Evolutionary conservation across 768 basidiomycete genomes (phyloP), one percentile per base, ranked within the genome.

Genomic region (Clitopilus passeckerianus): DNA sequence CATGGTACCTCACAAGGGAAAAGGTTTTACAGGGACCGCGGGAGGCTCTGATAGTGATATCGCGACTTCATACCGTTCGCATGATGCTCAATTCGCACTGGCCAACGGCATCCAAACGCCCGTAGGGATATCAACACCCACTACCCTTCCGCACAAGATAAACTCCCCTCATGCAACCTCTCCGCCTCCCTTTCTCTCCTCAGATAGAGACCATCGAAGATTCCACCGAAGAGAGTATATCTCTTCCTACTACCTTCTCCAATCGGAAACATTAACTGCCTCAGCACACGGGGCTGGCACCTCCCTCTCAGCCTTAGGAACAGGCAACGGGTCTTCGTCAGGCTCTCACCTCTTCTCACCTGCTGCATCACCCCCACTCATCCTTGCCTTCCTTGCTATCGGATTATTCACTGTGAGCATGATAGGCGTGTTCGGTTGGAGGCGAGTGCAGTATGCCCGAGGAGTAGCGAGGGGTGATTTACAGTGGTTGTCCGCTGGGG

Each of bases 341-440:
- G 20, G 20, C 46, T 18, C 9, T 12, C 18, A 50, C 18, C 55
- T 37, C 15, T 71, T 77, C 61, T 64, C 72, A n/a, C 64, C 73
- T 1, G 63, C 63, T 1, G 74, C 72, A 10, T 83, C 83, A 0
- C 81, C 83, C 0, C 81, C 83, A 6, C 74, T 87, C 62, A 80
- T 88, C 52, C 74, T 86, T 35, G 83, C 80, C 1, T 83, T 86
- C 65, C 70, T 88, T 23, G 80, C 81, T n/a, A 77, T 85, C 27
- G 83, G 82, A 3, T 64, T 88, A 16, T 83, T 86, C 62, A 68
- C 72, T 18, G 68, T 76, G n/a, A 75, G 75, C 0, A 79, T 86
- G 74, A 59, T 81, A 10, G 70, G 75, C 8, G 74, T 82, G 34
- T 79, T 84, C 52, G 78, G 76, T 12, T 82, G 80, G 77, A 69